Evolutionary conservation across 257 asterid genomes (phyloP), one percentile per base, ranked within the genome.

Genomic region (Coffea eugenioides): DNA sequence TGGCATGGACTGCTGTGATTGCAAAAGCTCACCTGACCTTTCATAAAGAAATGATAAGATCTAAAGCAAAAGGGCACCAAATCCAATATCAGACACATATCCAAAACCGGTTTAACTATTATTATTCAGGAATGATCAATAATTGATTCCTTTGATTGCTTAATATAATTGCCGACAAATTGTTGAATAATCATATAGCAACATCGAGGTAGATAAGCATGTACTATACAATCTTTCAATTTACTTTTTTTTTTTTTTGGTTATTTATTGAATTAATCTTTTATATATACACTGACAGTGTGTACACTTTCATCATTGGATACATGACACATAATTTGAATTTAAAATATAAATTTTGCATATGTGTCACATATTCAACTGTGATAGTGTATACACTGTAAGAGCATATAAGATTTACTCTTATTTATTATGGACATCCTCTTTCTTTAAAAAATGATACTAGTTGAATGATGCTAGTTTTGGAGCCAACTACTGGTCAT

Each of bases 1-100:
- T 82, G 20, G 71, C 68, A 23, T 54, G 18, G 68, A 75, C 56
- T 77, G 49, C 34, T 20, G 18, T 72, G 75, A 82, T 82, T 82
- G 82, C 69, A 61, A 80, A 74, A 31, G 74, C 81, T 80, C 82
- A 80, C 77, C 83, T 56, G 75, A 80, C 70, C 36, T 36, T 48
- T n/a, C 20, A 71, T 54, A 73, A 70, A 41, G 18, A 66, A 66
- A 75, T 31, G 27, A 56, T 59, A 8, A 15, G 77, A 34, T 23
- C n/a, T 56, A 23, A 66, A 81, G 62, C 8, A 61, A 68, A 21
- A 21, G 62, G 57, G n/a, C 27, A 64, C 27, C 76, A 51, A 67
- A 5, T 67, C 65, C 69, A 56, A 27, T 54, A 13, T 48, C 48
- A 43, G 11, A 61, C 45, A 15, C 0, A 39, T 39, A 23, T 8